Evolutionary conservation across 73 alveolate species (phyloP).

Genomic region (Paramecium caudatum): DNA sequence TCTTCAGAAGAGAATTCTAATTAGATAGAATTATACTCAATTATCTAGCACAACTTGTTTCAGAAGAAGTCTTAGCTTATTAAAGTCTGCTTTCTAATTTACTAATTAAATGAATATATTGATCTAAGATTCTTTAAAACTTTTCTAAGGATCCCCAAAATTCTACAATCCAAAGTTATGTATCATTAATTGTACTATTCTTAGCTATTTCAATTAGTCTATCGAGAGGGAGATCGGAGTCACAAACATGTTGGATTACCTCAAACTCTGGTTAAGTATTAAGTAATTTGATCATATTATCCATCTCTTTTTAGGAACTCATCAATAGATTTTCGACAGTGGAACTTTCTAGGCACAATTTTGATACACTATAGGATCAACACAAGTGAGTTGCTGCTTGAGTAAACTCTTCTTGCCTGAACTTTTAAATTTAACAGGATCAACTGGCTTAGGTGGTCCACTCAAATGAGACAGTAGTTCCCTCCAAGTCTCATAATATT

Average conservation of each 20-base stretch:
- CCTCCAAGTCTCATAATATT: constrained; percentile 26
- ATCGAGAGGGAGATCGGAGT: constrained; percentile 23
- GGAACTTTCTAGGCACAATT: not conserved
- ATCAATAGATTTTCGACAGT: not conserved
- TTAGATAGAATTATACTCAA: not conserved
- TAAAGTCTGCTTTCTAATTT: constrained; percentile 9
- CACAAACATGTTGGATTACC: not conserved
- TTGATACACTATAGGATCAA: constrained; percentile 46
- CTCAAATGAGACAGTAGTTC: constrained; percentile 11
- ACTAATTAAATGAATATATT: not conserved
- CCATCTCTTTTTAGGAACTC: not conserved
- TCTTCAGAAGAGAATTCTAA: constrained; percentile 10
- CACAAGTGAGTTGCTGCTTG: constrained; percentile 1
- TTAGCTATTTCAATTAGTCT: not conserved
- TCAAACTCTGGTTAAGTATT: not conserved
- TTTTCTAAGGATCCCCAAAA: constrained; percentile 6
- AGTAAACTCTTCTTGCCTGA: constrained; percentile 51
- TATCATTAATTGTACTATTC: not conserved
- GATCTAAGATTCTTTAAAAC: constrained; percentile 3
- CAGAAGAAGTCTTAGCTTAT: constrained; percentile 22
- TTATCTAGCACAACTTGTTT: not conserved
- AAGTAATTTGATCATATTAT: not conserved
- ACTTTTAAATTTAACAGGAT: not conserved
- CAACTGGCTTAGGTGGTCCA: not conserved
- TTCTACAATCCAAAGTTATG: constrained; percentile 13